Evolutionary conservation across 2,329 filamentous ascomycete species (phyloP).

Genomic region (Nothopassalora personata): DNA sequence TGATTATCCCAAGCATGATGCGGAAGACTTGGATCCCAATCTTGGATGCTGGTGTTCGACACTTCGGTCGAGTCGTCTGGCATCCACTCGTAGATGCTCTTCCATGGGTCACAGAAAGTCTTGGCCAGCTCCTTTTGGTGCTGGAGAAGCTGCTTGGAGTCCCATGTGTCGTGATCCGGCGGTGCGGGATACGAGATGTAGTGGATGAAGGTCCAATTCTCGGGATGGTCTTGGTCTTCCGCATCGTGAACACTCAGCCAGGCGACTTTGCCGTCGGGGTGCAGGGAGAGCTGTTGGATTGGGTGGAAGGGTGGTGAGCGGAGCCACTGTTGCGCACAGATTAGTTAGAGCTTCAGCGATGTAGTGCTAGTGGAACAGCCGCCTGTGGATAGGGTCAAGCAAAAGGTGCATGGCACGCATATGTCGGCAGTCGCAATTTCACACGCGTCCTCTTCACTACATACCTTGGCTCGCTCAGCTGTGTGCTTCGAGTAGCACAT

Average conservation of each 20-base stretch:
- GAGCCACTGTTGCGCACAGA: neutral
- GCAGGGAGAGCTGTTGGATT: slow-evolving; percentile 12
- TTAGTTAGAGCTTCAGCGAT: neutral
- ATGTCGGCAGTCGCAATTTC: too few species aligned
- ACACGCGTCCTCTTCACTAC: too few species aligned
- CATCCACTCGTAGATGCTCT: slow-evolving; percentile 6
- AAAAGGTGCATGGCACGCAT: too few species aligned
- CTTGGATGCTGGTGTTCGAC: slow-evolving; percentile 3
- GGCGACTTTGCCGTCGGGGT: slow-evolving; percentile 5
- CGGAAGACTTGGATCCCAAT: slow-evolving; percentile 19
- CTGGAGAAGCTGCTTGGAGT: slow-evolving; percentile 2
- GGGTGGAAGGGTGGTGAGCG: slow-evolving; percentile 9
- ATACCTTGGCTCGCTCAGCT: slow-evolving; percentile 7
- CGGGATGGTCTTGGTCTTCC: slow-evolving; percentile 2
- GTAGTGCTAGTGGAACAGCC: too few species aligned
- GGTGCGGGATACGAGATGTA: slow-evolving; percentile 14
- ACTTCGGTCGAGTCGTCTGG: slow-evolving; percentile 1
- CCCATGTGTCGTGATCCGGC: slow-evolving; percentile 3
- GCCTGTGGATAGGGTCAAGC: too few species aligned
- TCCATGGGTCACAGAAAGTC: slow-evolving; percentile 8
- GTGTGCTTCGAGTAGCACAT: slow-evolving; percentile 16
- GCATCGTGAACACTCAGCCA: slow-evolving; percentile 11
- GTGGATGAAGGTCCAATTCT: slow-evolving; percentile 10
- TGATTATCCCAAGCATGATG: slow-evolving; percentile 21
- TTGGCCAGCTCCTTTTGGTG: slow-evolving; percentile 5